phyloP scores from a whole-genome alignment of 2,329 filamentous ascomycete species.

The Monascus ruber region DNA sequence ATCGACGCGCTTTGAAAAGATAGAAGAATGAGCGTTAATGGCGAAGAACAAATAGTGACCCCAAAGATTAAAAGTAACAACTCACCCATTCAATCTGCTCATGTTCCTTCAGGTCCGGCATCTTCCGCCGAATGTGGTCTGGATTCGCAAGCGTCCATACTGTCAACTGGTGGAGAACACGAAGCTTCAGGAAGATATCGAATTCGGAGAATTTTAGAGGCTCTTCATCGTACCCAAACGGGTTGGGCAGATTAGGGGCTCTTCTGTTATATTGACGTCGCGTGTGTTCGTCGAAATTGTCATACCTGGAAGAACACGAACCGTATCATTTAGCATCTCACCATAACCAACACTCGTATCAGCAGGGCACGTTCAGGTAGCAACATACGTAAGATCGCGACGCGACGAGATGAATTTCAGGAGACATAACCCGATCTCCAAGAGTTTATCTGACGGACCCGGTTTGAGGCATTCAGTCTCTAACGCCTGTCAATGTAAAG shows the following conservation, averaged over 20 bases:
- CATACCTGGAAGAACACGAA: constrained; percentile 43
- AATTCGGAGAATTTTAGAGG: constrained; percentile 69
- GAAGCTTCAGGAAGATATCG: constrained; percentile 67
- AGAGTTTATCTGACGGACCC: constrained; percentile 56
- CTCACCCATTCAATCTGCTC: constrained; percentile 78
- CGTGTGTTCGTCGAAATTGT: constrained; percentile 88
- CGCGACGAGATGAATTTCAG: constrained; percentile 92
- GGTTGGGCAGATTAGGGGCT: constrained; percentile 60
- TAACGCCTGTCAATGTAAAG: constrained; percentile 53
- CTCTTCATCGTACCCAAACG: constrained; percentile 67
- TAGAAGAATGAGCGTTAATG: neutral
- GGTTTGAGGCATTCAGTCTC: constrained; percentile 81
- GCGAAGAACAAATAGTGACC: neutral
- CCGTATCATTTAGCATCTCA: too few species aligned
- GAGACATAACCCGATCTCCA: constrained; percentile 72
- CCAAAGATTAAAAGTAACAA: constrained; percentile 4
- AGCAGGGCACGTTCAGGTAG: too few species aligned
- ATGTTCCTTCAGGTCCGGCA: constrained; percentile 67
- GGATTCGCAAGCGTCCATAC: constrained; percentile 81
- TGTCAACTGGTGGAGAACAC: constrained; percentile 74
- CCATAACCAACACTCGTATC: too few species aligned
- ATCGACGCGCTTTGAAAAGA: constrained; percentile 30
- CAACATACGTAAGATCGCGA: constrained; percentile 72
- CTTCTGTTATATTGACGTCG: constrained; percentile 80
- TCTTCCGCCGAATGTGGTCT: constrained; percentile 74